Base-by-base conservation (phyloP, 768 basidiomycete species). In the Candolleomyces aberdarensis region DNA sequence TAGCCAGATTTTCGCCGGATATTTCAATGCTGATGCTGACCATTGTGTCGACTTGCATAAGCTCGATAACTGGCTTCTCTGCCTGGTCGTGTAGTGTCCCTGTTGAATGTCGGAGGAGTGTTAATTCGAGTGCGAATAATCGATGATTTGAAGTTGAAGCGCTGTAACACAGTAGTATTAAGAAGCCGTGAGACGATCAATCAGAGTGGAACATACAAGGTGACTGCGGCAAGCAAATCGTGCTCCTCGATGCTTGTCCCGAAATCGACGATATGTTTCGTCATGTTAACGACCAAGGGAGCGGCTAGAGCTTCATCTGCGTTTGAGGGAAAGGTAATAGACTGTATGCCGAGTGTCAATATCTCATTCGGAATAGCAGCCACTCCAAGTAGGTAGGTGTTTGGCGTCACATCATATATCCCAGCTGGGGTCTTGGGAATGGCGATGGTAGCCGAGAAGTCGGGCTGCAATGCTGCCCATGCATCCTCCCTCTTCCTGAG, bases 221-320 rank as follows among this genome's bases (percentile, higher is more conserved):
- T 57, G 14, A 68, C 65, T 7, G 60, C 41, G 11, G 65, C 67
- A 13, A 66, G 17, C 3, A 68, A 49, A 40, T 68, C 67, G 43
- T 68, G 62, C 58, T 68, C 65, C 48, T 68, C 67, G 22, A 68
- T 62, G 36, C 62, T 54, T 19, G 64, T 66, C 32, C 64, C 67
- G 48, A 68, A 66, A 55, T 68, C 65, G 6, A 66, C 56, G 50
- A 66, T 60, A 4, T 62, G 40, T 20, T 56, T 56, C 2, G 20
- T 57, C 36, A 60, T 57, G 10, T 65, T 48, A 32, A 67, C 47
- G 11, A 52, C 47, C 13, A 17, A 17, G 56, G 59, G 63, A 5
- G 56, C 19, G 20, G 61, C 26, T 0, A 17, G 3, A 11, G 49
- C 17, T 11, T 39, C 39, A 20, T 40, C 54, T 20, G 26, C 6